Evolutionary conservation across 768 basidiomycete species (phyloP), one percentile per base, ranked within the genome.

Genomic region (Russula earlei): DNA sequence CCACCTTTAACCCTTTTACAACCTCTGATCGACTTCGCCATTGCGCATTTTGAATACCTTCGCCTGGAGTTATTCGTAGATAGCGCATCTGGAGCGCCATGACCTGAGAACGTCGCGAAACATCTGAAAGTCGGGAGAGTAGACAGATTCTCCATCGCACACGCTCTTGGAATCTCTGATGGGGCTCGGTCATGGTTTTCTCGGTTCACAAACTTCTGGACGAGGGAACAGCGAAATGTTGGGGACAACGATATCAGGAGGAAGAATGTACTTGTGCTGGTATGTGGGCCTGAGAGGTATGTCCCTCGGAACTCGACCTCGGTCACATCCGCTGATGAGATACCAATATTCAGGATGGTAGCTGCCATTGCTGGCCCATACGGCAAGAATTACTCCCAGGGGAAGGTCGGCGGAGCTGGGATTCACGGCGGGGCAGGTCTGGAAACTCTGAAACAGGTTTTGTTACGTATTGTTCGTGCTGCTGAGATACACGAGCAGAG

Each of bases 261-360:
- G 33, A 62, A 60, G 44, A 79, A 71, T 43, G 69, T 75, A 6
- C 66, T 91, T 54, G 85, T 91, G 65, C 69, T 92, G 12, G 79
- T 92, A 4, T 92, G 87, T 68, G 90, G 90, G 25, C 91, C 90
- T n/a, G 85, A 91, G 58, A 75, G 76, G 90, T 91, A 68, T 64
- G 84, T 68, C 24, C 54, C 52, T 53, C 14, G 4, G 19, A 36
- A 60, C 34, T 40, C 51, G 20, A 45, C 56, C 56, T 31, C 36
- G 33, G 36, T 41, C 27, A 49, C 56, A 56, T 33, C 36, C 50
- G 20, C 45, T 24, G 25, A 41, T 29, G 24, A 11, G 38, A 46
- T 45, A 22, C 10, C 52, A 37, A 34, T 55, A 53, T 19, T 33
- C 49, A 91, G 89, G 46, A 90, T 91, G 90, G 75, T 91, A 47